A percentile compares a stretch with the other conserved stretches of the same genome.
Conservation (phyloP, 805 yeast species). For the Clavispora santaluciae region DNA sequence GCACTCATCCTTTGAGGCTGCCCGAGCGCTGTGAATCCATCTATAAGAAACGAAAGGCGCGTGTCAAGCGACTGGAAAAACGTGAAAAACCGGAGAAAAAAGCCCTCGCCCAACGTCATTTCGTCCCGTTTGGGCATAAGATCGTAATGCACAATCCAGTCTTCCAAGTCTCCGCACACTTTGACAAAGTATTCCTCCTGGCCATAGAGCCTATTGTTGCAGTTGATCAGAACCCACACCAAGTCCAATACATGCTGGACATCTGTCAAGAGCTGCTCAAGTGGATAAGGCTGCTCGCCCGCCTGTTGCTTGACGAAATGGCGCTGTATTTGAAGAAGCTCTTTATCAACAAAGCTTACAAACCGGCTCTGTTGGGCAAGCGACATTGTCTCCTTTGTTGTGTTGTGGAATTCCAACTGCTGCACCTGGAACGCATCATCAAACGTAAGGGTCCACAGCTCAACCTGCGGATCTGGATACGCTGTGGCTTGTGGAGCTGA, state of each 20-base stretch:
- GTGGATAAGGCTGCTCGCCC: constrained; percentile 23
- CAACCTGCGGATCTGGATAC: background rate
- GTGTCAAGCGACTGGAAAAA: constrained; percentile 37
- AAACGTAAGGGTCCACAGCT: constrained; percentile 19
- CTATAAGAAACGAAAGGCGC: constrained; percentile 23
- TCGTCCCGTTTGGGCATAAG: constrained; percentile 10
- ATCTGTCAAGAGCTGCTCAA: constrained; percentile 39
- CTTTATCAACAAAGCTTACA: constrained; percentile 17
- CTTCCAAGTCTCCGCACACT: constrained; percentile 64
- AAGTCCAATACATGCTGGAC: constrained; percentile 47
- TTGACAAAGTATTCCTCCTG: constrained; percentile 59
- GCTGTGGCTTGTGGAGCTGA: too few relatives aligned
- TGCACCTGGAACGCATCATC: constrained; percentile 23
- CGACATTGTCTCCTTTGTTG: constrained; percentile 6
- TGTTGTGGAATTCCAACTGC: constrained; percentile 10
- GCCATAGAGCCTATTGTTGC: constrained; percentile 39
- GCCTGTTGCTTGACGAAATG: constrained; percentile 38
- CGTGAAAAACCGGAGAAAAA: constrained; percentile 17
- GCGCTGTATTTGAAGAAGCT: constrained; percentile 15
- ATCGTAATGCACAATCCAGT: constrained; percentile 42
- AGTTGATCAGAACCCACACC: constrained; percentile 55
- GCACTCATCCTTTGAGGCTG: constrained; percentile 25
- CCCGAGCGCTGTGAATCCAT: constrained; percentile 17
- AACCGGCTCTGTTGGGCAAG: constrained; percentile 48
- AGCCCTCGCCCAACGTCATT: constrained; percentile 6